A percentile compares a stretch with the other conserved stretches of the same genome.
Conservation (phyloP, 352 stramenopile genomes). For the Peronosclerospora sorghi region DNA sequence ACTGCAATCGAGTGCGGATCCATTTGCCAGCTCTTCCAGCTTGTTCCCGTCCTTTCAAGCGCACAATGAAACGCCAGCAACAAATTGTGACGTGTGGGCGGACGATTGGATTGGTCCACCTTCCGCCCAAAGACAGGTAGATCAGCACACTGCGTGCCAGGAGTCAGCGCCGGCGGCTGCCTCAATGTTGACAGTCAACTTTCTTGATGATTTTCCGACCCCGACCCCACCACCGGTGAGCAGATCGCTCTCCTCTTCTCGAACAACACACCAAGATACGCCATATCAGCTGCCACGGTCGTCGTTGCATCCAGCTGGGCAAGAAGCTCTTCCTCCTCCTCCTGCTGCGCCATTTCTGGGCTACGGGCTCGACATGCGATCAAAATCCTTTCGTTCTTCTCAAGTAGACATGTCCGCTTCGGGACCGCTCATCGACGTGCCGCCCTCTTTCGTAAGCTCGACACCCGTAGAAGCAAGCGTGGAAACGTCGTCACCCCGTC, state of each 20-base stretch:
- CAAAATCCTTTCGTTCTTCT: conserved; percentile 30
- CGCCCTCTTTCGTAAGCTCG: conserved; percentile 12
- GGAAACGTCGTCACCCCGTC: conserved; percentile 8
- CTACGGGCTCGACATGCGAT: conserved; percentile 35
- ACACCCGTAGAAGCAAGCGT: conserved; percentile 6
- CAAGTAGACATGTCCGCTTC: conserved; percentile 4
- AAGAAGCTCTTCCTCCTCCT: conserved; percentile 32
- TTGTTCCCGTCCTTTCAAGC: conserved; percentile 15
- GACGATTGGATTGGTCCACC: conserved; percentile 33
- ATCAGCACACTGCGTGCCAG: conserved; percentile 25
- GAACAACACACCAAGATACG: conserved; percentile 10
- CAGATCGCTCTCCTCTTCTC: conserved; percentile 9
- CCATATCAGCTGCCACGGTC: conserved; percentile 15
- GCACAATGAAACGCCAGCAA: conserved; percentile 9
- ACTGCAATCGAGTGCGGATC: conserved; percentile 20
- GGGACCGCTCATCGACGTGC: conserved; percentile 9
- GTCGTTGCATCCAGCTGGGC: conserved; percentile 17
- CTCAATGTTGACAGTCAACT: conserved; percentile 6
- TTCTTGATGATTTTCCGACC: conserved; percentile 16
- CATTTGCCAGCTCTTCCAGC: conserved; percentile 18
- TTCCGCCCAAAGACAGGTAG: conserved; percentile 18
- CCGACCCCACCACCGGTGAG: conserved; percentile 22
- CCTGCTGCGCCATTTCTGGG: conserved; percentile 58
- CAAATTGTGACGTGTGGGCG: conserved; percentile 11
- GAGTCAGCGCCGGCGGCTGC: conserved; percentile 12